Evolutionary conservation across 371 early-diverging fungal species (phyloP), one percentile per base, ranked within the genome.

Genomic region (Mucor irregularis): DNA sequence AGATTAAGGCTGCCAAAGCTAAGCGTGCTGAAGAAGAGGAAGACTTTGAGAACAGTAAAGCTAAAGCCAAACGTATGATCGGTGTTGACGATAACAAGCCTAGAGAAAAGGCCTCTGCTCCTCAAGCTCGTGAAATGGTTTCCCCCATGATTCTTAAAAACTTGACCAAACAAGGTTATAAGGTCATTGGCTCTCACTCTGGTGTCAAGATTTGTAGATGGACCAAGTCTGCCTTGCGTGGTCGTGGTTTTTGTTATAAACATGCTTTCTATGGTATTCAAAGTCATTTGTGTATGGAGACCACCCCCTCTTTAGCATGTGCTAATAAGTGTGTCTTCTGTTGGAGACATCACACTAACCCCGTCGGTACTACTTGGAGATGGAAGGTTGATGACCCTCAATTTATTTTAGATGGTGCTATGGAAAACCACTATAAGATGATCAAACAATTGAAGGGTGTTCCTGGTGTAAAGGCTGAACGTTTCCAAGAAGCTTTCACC

Each of bases 291-390:
- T 88, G 89, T 64, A 87, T 85, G 82, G 87, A 87, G 54, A 84
- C 85, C 1, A 89, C 86, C 0, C 88, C 88, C 16, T 82, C 85
- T 2, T 65, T 92, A 42, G 90, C 92, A 10, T 92, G 92, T 58
- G 88, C 90, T 14, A 92, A 92, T 69, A 90, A 90, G 60, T 92
- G 90, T 62, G 89, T 89, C 3, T 90, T 89, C 62, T 90, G 90
- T 56, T 91, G 90, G 90, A 74, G 90, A 59, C 90, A 89, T 64
- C 89, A 90, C 33, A 90, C 89, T 13, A 91, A 91, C 56, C 90
- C 88, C 33, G 92, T 90, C 3, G 90, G 88, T 21, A 88, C 84
- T 1, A 64, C 67, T 22, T 89, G 88, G 88, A 70, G 85, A 47
- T 92, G 92, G 92, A 85, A 92, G 58, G 81, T 86, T 14, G 91